phyloP scores from a whole-genome alignment of 257 asterid species.

The Hygrophila difformis region DNA sequence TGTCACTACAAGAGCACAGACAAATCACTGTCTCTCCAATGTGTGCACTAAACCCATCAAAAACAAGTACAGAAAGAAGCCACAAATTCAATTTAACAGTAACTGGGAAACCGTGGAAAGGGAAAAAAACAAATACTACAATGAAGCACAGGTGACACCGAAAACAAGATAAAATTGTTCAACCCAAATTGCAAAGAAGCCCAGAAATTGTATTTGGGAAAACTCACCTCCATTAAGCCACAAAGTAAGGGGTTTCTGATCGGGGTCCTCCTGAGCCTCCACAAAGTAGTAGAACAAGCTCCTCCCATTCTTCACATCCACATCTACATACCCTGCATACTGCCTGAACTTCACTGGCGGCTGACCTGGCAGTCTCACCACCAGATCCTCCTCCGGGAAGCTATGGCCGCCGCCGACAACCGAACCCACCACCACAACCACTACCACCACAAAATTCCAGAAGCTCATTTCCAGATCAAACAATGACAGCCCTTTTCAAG shows the following conservation, averaged over 20 bases:
- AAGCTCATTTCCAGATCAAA: slow-evolving; percentile 1
- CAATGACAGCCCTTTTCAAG: slow-evolving; percentile 15
- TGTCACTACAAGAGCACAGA: slow-evolving; percentile 1
- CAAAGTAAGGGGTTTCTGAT: slow-evolving; percentile 65
- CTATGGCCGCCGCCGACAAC: slow-evolving; percentile 42
- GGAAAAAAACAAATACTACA: no score
- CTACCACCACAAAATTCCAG: slow-evolving; percentile 42
- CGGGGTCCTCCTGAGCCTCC: slow-evolving; percentile 71
- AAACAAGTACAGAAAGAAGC: neutral
- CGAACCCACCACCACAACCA: slow-evolving; percentile 29
- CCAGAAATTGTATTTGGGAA: no score
- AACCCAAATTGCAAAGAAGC: neutral
- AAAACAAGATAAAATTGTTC: neutral
- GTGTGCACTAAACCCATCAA: slow-evolving; percentile 1
- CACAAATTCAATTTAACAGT: neutral
- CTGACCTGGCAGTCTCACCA: slow-evolving; percentile 73
- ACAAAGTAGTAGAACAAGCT: slow-evolving; percentile 91
- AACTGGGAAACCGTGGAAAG: neutral
- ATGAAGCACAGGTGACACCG: neutral
- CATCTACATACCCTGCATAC: slow-evolving; percentile 88
- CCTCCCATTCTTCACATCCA: slow-evolving; percentile 69
- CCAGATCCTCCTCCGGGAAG: slow-evolving; percentile 68
- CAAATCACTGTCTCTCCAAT: neutral
- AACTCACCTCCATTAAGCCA: slow-evolving; percentile 95
- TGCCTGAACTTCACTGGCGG: slow-evolving; percentile 73